Evolutionary conservation across 805 yeast genomes (phyloP), one percentile per base, ranked within the genome.

Genomic region (Wickerhamiella galacta): DNA sequence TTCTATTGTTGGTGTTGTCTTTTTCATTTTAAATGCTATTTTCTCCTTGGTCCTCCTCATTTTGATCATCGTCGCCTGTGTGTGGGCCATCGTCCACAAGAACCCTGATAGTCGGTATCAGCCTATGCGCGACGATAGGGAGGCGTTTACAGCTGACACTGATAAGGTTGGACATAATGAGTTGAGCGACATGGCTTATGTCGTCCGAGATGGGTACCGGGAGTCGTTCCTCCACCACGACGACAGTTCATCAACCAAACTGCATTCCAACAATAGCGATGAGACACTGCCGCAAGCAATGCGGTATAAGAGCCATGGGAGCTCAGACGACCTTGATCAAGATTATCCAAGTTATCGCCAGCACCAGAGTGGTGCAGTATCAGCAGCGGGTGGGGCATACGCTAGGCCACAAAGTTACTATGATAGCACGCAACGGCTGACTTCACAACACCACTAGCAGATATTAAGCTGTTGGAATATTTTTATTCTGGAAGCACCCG

Each of bases 71-170:
- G 71, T 83, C 24, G 79, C 94, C 6, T 85, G 96, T 60, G 61
- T 74, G 4, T 61, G 82, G 56, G 94, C 95, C 0, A 56, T 90
- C 46, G 44, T 85, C 20, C 75, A 78, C 54, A 82, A 78, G 63
- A 83, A 90, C 54, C 96, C 98, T 33, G 98, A 90, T 56, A 72
- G 87, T 7, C 70, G 93, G 46, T 90, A 90, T 60, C 87, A 82
- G 59, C 96, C 95, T 40, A 78, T 87, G 77, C 78, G 77, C 46
- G 98, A 90, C 55, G 98, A 90, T 52, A 72, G 98, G 52, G 90
- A 79, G 32, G 79, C 95, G n/a, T 90, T 90, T 54, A 51, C 42
- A 37, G 50, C 27, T 45, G 53, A 39, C 14, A 37, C 37, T 21
- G 41, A 44, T 38, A 32, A 37, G 24, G 40, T 41, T 20, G 42